Evolutionary conservation across 192 early-diverging fungal genomes (phyloP), one percentile per base, ranked within the genome.

Genomic region (Haplosporangium gracile): DNA sequence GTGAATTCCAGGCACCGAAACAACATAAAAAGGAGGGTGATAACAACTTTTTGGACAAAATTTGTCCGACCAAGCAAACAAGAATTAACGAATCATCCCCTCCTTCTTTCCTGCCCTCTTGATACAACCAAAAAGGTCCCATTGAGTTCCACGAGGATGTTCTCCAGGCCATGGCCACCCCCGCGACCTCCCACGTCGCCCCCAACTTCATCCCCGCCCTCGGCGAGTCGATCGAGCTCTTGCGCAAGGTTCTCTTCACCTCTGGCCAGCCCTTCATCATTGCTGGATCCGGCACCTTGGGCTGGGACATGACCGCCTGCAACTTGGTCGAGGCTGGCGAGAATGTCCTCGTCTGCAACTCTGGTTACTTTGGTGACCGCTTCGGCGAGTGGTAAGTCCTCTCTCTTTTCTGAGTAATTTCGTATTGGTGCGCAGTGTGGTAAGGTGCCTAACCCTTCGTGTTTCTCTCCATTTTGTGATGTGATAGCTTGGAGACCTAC

Each of bases 301-400:
- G 96, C 24, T 99, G 98, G 98, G 98, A 99, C 90, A 95, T 96
- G 91, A 94, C 95, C 36, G 95, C 95, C 29, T 94, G 95, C 47
- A 99, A 99, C 89, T 90, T 98, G 60, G 72, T 98, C 13, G 96
- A 97, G 89, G 93, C 93, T n/a, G 96, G 94, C 42, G 97, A 99
- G 79, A 88, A 93, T 74, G 97, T 94, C 32, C 90, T 99, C 49
- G 95, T 97, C 9, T 82, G 97, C 80, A 96, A 94, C 85, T 97
- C 96, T 43, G 98, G 98, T 5, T 96, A 97, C 89, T 99, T 99
- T 93, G 97, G 97, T 71, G 97, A 97, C 89, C 95, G 95, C 85
- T 95, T 99, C 79, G 96, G 92, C 57, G 96, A 95, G 78, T 98
- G 97, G 93, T 94, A 88, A 81, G 82, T 68, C n/a, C 18, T n/a